phyloP scores from a whole-genome alignment of 225 moss, liverwort and hornwort genomes.

The Marchantia polymorpha region DNA sequence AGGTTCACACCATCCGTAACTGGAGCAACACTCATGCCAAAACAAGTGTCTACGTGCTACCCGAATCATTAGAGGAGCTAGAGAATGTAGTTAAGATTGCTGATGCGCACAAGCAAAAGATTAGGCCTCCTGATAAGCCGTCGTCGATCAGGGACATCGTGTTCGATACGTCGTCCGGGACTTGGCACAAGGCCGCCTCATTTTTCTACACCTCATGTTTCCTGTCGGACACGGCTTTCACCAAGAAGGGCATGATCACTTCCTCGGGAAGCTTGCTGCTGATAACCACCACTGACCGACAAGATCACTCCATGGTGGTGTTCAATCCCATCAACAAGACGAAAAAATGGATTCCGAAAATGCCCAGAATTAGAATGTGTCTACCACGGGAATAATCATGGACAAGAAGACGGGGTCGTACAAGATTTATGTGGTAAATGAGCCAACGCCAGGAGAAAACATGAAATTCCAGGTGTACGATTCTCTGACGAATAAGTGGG shows the following conservation, averaged over 20 bases:
- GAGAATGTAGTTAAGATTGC: constrained; percentile 59
- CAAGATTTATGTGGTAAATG: constrained; percentile 15
- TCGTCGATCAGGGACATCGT: constrained; percentile 11
- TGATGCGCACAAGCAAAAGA: too few relatives aligned
- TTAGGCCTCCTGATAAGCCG: too few relatives aligned
- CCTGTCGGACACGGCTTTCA: constrained; percentile 10
- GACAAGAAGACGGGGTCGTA: constrained; percentile 6
- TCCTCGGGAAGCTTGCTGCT: constrained; percentile 16
- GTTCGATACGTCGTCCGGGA: not conserved
- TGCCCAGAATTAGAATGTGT: constrained; percentile 9
- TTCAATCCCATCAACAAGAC: constrained; percentile 24
- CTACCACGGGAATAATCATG: constrained; percentile 11
- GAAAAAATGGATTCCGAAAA: constrained; percentile 7
- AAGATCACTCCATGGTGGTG: constrained; percentile 12
- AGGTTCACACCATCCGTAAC: constrained; percentile 70
- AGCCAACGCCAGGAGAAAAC: not conserved
- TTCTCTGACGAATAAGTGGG: constrained; percentile 11
- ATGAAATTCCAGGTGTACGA: constrained; percentile 13
- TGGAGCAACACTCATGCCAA: constrained; percentile 93
- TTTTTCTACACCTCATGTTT: constrained; percentile 15
- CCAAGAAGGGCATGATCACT: constrained; percentile 14
- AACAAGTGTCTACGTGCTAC: constrained; percentile 70
- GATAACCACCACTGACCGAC: not conserved
- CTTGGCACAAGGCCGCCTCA: constrained; percentile 11
- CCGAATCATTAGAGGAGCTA: constrained; percentile 78